These are phyloP conservation scores for Tetrapisispora taiwanensis DNA, from an alignment of 805 yeast genomes.

Conservation along the genomic window DNA sequence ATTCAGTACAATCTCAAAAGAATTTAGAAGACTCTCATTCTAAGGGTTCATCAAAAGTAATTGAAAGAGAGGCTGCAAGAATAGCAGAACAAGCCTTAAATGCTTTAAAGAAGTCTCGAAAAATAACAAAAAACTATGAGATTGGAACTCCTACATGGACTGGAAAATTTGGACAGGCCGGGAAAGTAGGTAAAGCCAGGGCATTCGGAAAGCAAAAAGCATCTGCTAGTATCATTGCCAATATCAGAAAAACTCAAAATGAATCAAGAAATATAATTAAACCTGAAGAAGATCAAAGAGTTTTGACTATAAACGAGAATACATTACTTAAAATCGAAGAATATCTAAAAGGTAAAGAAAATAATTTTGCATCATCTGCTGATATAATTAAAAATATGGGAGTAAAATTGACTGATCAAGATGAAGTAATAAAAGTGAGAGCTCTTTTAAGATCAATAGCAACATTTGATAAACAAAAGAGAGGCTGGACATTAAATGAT, in stretches of 20 bases:
- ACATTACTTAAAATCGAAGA: slow-evolving; percentile 26
- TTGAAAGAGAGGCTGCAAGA: slow-evolving; percentile 53
- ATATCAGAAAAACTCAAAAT: slow-evolving; percentile 12
- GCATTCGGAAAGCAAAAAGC: slow-evolving; percentile 6
- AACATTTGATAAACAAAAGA: slow-evolving; percentile 46
- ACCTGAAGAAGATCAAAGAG: not conserved
- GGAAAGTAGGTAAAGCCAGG: slow-evolving; percentile 35
- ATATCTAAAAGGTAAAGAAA: slow-evolving; percentile 31
- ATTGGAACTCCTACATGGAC: slow-evolving; percentile 95
- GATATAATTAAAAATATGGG: slow-evolving; percentile 35
- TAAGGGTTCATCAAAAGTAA: slow-evolving; percentile 21
- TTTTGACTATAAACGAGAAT: not conserved
- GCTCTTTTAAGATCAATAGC: slow-evolving; percentile 62
- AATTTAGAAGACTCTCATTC: slow-evolving; percentile 49
- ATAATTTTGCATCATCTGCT: slow-evolving; percentile 38
- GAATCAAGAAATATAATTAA: slow-evolving; percentile 6
- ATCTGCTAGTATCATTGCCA: slow-evolving; percentile 20
- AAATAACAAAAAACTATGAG: slow-evolving; percentile 30
- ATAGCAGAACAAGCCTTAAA: slow-evolving; percentile 44
- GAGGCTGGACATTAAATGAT: slow-evolving; percentile 57
- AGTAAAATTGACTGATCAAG: slow-evolving; percentile 35
- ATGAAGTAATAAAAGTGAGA: slow-evolving; percentile 51
- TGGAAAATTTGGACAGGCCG: slow-evolving; percentile 82
- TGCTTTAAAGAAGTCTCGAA: slow-evolving; percentile 48
- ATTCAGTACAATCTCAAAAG: slow-evolving; percentile 71